Percentiles rank a stretch among this genome's conserved stretches.
Evolutionary conservation across 208 protist species (phyloP).

Genomic region (Trypanosoma scelopori): DNA sequence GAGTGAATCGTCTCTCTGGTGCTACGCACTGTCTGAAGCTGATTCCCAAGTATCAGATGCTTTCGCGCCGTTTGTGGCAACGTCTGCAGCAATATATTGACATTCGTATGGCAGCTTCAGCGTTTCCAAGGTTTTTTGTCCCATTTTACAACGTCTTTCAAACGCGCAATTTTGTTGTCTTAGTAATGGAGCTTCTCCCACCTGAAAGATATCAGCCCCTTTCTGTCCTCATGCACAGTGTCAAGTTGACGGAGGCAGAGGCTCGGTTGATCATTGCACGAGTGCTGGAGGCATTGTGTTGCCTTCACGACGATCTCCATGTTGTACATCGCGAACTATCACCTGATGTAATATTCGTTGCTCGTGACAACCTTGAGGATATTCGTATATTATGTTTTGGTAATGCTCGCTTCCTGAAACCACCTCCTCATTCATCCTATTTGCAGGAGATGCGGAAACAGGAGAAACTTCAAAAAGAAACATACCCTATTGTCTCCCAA

Average conservation of each 20-base stretch:
- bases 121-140: conserved; percentile 8
- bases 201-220: conserved; percentile 17
- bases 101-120: conserved; percentile 19
- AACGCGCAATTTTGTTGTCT: conserved; percentile 23
- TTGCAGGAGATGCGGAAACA: conserved; percentile 4
- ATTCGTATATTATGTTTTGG: conserved; percentile 15
- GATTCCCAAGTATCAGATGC: conserved; percentile 25
- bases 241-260: conserved; percentile 9
- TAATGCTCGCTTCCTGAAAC: conserved; percentile 21
- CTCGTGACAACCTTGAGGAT: conserved; percentile 15
- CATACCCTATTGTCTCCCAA: neutral
- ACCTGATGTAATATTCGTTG: conserved; percentile 16
- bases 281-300: conserved; percentile 14
- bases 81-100: conserved; percentile 24
- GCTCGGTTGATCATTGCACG: conserved; percentile 1
- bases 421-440: conserved; percentile 13
- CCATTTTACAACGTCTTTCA: conserved; percentile 18
- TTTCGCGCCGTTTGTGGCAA: conserved; percentile 31
- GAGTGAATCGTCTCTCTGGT: conserved; percentile 21
- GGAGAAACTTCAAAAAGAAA: conserved; percentile 6
- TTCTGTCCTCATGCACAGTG: conserved; percentile 3
- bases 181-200: conserved; percentile 27
- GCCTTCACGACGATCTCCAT: conserved; percentile 16
- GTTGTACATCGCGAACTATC: conserved; percentile 24
- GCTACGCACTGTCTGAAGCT: conserved; percentile 18